Percentiles rank a stretch among this genome's conserved stretches.
Evolutionary conservation across 305 asterid genomes (phyloP).

Genomic region (Coffea humblotiana): DNA sequence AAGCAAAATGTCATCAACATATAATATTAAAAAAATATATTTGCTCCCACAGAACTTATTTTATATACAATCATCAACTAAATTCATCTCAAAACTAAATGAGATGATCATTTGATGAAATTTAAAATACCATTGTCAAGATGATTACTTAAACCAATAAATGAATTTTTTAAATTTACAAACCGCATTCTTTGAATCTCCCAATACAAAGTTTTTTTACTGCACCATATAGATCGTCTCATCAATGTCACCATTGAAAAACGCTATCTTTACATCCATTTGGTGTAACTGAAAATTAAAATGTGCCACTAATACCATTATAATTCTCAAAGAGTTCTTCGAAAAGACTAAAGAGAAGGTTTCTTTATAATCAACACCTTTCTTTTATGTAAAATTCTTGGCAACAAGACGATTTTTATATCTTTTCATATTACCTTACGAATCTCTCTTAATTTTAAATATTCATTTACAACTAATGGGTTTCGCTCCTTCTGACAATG

Average conservation of each 20-base stretch:
- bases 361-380: not conserved
- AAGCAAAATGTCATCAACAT: not conserved
- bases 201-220: too few relatives aligned
- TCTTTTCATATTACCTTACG: not conserved
- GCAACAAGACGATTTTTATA: not conserved
- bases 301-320: not conserved
- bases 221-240: not conserved
- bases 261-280: slow-evolving; percentile 1
- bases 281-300: not conserved
- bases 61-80: not conserved
- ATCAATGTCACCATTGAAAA: not conserved
- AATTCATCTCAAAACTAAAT: not conserved
- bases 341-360: not conserved
- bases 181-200: not conserved
- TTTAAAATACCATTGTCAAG: not conserved
- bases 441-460: too few relatives aligned
- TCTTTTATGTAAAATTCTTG: not conserved
- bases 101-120: not conserved
- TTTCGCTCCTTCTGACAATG: not conserved
- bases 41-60: not conserved
- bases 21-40: too few relatives aligned
- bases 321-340: not conserved
- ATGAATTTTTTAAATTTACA: not conserved
- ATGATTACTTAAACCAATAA: not conserved
- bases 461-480: not conserved